phyloP scores from a whole-genome alignment of 1,139 yeast genomes.

The Lodderomyces theae region DNA sequence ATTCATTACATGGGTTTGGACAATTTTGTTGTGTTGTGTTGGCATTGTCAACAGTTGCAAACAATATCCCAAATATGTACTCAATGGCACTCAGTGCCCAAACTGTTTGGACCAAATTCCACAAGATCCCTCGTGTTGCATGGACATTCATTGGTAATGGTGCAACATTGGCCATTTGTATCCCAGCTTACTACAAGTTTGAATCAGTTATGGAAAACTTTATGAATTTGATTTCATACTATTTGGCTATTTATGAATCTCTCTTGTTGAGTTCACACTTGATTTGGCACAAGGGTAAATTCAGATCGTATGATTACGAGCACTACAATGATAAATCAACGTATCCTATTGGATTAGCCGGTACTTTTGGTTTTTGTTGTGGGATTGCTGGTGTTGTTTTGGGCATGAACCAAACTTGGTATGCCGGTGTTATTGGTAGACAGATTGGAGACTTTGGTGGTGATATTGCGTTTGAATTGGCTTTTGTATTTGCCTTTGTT shows the following conservation, averaged over 20 bases:
- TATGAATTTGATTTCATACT: conserved; percentile 88
- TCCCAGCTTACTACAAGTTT: conserved; percentile 80
- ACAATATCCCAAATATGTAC: conserved; percentile 91
- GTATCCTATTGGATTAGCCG: conserved; percentile 77
- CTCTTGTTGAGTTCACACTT: conserved; percentile 76
- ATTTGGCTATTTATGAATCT: conserved; percentile 81
- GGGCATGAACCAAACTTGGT: conserved; percentile 89
- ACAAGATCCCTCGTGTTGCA: conserved; percentile 70
- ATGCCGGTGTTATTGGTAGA: conserved; percentile 63
- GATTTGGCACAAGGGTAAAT: conserved; percentile 63
- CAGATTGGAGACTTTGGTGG: conserved; percentile 70
- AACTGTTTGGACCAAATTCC: conserved; percentile 71
- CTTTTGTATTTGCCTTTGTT: conserved; percentile 65
- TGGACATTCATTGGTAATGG: conserved; percentile 81
- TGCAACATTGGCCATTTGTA: conserved; percentile 77
- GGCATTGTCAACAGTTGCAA: conserved; percentile 82
- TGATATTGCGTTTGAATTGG: conserved; percentile 85
- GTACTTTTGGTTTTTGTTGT: conserved; percentile 70
- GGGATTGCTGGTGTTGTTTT: conserved; percentile 84
- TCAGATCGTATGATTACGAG: conserved; percentile 57
- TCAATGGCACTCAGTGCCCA: conserved; percentile 84
- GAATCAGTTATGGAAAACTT: conserved; percentile 73
- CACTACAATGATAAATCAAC: conserved; percentile 54
- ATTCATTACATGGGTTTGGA: conserved; percentile 85
- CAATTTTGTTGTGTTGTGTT: conserved; percentile 82